Conservation (phyloP, 805 yeast species). For the Priceomyces haplophilus region DNA sequence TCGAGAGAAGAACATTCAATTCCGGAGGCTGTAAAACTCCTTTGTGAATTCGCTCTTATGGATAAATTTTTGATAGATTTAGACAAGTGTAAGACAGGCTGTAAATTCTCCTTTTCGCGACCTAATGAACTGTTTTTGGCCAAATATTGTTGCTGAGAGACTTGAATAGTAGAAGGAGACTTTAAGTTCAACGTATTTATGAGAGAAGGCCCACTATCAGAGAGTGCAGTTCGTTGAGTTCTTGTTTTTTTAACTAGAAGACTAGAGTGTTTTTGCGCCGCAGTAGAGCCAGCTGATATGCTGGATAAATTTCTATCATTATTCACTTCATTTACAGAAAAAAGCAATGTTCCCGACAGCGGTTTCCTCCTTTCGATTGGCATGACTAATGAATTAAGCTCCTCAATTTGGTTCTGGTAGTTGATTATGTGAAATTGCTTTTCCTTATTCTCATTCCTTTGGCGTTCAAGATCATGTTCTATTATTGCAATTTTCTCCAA, state of each 20-base stretch:
- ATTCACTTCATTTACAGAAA: neutral
- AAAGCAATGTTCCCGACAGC: neutral
- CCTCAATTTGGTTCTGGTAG: constrained; percentile 28
- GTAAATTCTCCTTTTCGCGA: constrained; percentile 1
- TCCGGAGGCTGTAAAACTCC: neutral
- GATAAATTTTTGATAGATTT: constrained; percentile 2
- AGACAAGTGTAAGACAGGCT: constrained; percentile 1
- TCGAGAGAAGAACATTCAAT: neutral
- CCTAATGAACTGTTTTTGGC: neutral
- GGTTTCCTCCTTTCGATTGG: neutral
- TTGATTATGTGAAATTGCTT: constrained; percentile 26
- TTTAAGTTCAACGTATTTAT: constrained; percentile 3
- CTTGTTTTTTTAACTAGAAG: constrained; percentile 2
- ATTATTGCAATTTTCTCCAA: constrained; percentile 40
- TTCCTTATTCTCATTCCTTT: constrained; percentile 21
- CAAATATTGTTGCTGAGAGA: constrained; percentile 4
- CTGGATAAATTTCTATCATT: neutral
- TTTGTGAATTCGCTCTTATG: neutral
- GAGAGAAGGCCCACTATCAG: neutral
- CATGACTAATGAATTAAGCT: constrained; percentile 9
- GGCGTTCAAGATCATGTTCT: constrained; percentile 39
- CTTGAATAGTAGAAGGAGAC: constrained; percentile 5
- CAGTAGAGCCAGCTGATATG: neutral
- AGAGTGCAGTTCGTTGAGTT: neutral
- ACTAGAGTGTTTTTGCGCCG: neutral